Percentiles rank a stretch among this genome's conserved stretches.
Evolutionary conservation across 106 monocot genomes (phyloP).

Genomic region (Gastrodia elata): DNA sequence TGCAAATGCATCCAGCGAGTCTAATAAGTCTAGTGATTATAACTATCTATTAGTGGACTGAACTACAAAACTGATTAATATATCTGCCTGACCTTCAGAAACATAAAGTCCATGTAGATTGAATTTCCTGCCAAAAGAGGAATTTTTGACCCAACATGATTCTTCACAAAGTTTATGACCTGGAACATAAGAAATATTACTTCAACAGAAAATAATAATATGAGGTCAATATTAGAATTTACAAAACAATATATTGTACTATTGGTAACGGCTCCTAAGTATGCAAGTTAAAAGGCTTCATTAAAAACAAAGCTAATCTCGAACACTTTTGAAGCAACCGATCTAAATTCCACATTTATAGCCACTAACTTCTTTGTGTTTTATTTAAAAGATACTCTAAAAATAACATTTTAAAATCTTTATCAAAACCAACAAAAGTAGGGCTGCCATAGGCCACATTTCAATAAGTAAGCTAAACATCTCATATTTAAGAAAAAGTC

Average conservation of each 20-base stretch:
- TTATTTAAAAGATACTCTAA: not conserved
- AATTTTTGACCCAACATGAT: slow-evolving; percentile 47
- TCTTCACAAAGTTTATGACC: slow-evolving; percentile 74
- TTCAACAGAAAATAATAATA: not conserved
- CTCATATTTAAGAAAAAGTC: not conserved
- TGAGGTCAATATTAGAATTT: not conserved
- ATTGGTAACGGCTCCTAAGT: not conserved
- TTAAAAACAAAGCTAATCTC: not conserved
- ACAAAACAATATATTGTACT: not conserved
- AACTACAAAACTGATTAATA: not conserved
- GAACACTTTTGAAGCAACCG: not conserved
- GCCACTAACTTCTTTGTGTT: not conserved
- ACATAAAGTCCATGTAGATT: slow-evolving; percentile 68
- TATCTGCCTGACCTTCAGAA: slow-evolving; percentile 58
- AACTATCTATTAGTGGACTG: not conserved
- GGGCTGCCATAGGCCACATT: not conserved
- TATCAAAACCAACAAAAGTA: not conserved
- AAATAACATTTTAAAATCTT: not conserved
- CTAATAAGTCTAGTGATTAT: not conserved
- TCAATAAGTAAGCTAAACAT: not conserved
- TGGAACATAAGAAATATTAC: slow-evolving; percentile 23
- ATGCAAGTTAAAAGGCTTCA: not conserved
- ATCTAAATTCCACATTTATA: not conserved
- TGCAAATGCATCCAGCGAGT: not conserved
- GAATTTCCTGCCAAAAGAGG: slow-evolving; percentile 89